Conservation (phyloP, 2,329 filamentous ascomycete species). For the Microascus cirrosus region DNA sequence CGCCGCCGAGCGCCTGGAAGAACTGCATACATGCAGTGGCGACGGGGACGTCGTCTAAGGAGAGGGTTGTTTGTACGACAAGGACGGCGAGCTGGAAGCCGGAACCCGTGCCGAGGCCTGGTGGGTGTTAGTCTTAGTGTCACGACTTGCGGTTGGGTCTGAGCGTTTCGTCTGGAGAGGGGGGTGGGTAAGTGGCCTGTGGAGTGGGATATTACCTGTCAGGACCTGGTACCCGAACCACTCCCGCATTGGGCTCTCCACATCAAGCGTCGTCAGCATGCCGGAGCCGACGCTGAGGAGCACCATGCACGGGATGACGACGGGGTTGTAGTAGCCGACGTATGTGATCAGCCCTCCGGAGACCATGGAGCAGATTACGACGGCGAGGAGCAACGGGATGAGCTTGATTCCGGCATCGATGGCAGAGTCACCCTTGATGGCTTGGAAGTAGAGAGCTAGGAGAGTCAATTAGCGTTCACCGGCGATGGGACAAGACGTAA, state of each 20-base stretch:
- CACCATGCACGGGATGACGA: slow-evolving; percentile 29
- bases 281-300: slow-evolving; percentile 35
- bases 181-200: no score
- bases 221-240: slow-evolving; percentile 52
- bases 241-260: slow-evolving; percentile 29
- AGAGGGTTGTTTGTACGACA: slow-evolving; percentile 39
- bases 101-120: slow-evolving; percentile 32
- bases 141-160: background rate
- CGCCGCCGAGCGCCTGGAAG: slow-evolving; percentile 54
- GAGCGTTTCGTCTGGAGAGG: background rate
- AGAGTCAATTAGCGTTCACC: background rate
- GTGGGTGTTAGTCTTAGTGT: background rate
- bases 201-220: slow-evolving; percentile 23
- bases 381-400: slow-evolving; percentile 39
- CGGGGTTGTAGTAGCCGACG: slow-evolving; percentile 27
- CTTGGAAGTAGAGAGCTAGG: slow-evolving; percentile 40
- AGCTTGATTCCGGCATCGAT: slow-evolving; percentile 43
- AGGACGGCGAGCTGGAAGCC: slow-evolving; percentile 36
- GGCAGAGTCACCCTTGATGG: slow-evolving; percentile 38
- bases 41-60: slow-evolving; percentile 34
- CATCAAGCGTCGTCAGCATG: slow-evolving; percentile 40
- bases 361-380: slow-evolving; percentile 33
- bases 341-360: slow-evolving; percentile 28
- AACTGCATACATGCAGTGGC: slow-evolving; percentile 44
- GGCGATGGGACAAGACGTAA: background rate